Percentiles rank a stretch among this genome's conserved stretches.
These are phyloP conservation scores for Linnemannia zychae DNA, from an alignment of 192 early-diverging fungal genomes.

Conservation along the genomic window DNA sequence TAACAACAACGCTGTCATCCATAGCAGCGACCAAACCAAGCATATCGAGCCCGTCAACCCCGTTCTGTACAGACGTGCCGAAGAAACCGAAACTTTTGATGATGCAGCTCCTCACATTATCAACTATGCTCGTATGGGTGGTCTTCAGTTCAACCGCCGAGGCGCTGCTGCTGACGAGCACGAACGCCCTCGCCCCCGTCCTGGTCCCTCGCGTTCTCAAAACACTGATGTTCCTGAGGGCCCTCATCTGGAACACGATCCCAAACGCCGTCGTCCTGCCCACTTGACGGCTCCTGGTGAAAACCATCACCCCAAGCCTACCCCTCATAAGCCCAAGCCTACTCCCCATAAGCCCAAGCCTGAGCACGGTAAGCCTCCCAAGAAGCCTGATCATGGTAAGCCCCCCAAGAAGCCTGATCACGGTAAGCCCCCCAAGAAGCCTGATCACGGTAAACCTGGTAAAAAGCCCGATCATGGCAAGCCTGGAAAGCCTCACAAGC, in stretches of 20 bases:
- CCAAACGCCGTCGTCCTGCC: slow-evolving; percentile 8
- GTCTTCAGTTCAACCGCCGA: neutral
- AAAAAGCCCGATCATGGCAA: neutral
- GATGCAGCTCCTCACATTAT: neutral
- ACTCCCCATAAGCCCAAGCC: too few relatives aligned
- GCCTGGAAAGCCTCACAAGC: too few relatives aligned
- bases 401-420: neutral
- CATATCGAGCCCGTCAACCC: neutral
- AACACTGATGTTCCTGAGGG: neutral
- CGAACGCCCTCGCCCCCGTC: slow-evolving; percentile 33
- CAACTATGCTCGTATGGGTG: neutral
- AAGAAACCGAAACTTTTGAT: neutral
- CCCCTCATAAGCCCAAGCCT: neutral
- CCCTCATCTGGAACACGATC: neutral
- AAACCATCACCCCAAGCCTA: slow-evolving; percentile 11
- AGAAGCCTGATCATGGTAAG: slow-evolving; percentile 16
- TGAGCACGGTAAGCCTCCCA: slow-evolving; percentile 1
- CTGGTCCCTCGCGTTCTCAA: slow-evolving; percentile 26
- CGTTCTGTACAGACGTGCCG: slow-evolving; percentile 13
- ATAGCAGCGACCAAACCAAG: neutral
- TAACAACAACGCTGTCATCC: neutral
- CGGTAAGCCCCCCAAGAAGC: neutral
- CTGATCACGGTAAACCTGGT: slow-evolving; percentile 3
- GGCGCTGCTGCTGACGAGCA: neutral
- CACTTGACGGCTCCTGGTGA: neutral